phyloP scores from a whole-genome alignment of 176 grass and related monocot genomes.

The Tillandsia leiboldiana region DNA sequence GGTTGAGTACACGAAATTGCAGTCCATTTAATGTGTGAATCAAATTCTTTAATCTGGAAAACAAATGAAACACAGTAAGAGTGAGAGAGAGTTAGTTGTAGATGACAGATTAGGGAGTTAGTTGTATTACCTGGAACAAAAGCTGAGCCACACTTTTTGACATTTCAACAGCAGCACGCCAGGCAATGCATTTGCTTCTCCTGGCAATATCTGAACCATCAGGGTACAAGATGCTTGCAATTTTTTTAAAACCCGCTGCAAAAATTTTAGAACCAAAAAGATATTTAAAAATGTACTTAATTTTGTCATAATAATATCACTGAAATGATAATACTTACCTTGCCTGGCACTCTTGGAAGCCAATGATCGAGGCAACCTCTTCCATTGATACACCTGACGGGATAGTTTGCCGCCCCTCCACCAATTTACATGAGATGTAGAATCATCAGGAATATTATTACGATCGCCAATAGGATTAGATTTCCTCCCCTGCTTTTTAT shows the following conservation, averaged over 20 bases:
- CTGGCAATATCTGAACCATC: slow-evolving; percentile 77
- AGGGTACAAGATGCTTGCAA: slow-evolving; percentile 68
- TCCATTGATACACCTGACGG: slow-evolving; percentile 87
- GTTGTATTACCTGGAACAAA: slow-evolving; percentile 61
- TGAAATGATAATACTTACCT: slow-evolving; percentile 42
- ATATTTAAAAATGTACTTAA: slow-evolving; percentile 10
- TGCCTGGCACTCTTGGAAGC: slow-evolving; percentile 65
- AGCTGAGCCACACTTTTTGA: slow-evolving; percentile 59
- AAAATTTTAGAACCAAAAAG: slow-evolving; percentile 27
- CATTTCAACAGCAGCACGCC: slow-evolving; percentile 88
- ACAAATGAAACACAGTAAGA: slow-evolving; percentile 23
- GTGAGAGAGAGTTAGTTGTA: slow-evolving; percentile 10
- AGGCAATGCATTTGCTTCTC: slow-evolving; percentile 77
- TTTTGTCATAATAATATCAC: too few relatives aligned
- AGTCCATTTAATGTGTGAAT: slow-evolving; percentile 83
- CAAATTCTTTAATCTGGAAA: slow-evolving; percentile 91
- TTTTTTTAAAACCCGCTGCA: slow-evolving; percentile 81
- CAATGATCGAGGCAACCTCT: slow-evolving; percentile 65
- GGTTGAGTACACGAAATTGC: slow-evolving; percentile 55
- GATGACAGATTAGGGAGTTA: slow-evolving; percentile 16
- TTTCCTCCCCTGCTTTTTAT: slow-evolving; percentile 67
- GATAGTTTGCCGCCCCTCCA: slow-evolving; percentile 88
- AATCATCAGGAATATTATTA: slow-evolving; percentile 46
- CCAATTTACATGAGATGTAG: slow-evolving; percentile 57
- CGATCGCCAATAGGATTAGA: slow-evolving; percentile 29